Conservation (phyloP, 2,329 filamentous ascomycete species). For the Orbilia oligospora region DNA sequence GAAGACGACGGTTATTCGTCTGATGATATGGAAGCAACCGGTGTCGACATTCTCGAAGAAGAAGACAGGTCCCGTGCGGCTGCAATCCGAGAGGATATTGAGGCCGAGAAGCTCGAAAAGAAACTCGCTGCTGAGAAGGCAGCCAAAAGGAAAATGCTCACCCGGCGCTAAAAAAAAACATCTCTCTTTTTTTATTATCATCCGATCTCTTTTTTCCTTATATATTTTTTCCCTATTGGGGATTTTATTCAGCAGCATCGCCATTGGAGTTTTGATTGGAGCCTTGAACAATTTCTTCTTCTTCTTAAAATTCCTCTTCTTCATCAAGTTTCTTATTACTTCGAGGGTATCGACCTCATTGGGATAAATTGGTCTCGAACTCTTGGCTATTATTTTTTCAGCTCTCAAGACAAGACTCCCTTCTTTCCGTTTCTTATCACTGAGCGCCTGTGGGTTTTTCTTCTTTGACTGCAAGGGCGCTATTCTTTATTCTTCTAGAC, state of each 20-base stretch:
- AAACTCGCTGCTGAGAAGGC: slow-evolving; percentile 63
- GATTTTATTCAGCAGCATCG: slow-evolving; percentile 25
- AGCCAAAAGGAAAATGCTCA: slow-evolving; percentile 56
- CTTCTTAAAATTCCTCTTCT: neutral
- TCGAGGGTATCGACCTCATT: neutral
- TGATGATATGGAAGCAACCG: slow-evolving; percentile 64
- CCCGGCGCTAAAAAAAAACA: slow-evolving; percentile 53
- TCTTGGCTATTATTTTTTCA: slow-evolving; percentile 43
- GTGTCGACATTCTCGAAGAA: slow-evolving; percentile 63
- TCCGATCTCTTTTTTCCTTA: slow-evolving; percentile 1
- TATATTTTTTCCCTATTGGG: neutral
- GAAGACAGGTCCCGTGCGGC: slow-evolving; percentile 62
- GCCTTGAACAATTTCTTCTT: slow-evolving; percentile 40
- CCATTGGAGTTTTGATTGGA: slow-evolving; percentile 43
- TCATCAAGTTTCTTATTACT: slow-evolving; percentile 5
- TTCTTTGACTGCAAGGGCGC: slow-evolving; percentile 20
- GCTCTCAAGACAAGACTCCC: slow-evolving; percentile 35
- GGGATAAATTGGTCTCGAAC: slow-evolving; percentile 38
- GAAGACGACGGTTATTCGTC: slow-evolving; percentile 62
- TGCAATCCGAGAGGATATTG: slow-evolving; percentile 62
- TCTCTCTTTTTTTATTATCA: neutral
- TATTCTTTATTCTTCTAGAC: slow-evolving; percentile 38
- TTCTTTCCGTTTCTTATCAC: slow-evolving; percentile 39
- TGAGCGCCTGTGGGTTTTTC: slow-evolving; percentile 35
- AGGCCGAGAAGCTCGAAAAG: slow-evolving; percentile 63